Evolutionary conservation across 306 rosid genomes (phyloP), one percentile per base, ranked within the genome.

Genomic region (Cucumis cinereus): DNA sequence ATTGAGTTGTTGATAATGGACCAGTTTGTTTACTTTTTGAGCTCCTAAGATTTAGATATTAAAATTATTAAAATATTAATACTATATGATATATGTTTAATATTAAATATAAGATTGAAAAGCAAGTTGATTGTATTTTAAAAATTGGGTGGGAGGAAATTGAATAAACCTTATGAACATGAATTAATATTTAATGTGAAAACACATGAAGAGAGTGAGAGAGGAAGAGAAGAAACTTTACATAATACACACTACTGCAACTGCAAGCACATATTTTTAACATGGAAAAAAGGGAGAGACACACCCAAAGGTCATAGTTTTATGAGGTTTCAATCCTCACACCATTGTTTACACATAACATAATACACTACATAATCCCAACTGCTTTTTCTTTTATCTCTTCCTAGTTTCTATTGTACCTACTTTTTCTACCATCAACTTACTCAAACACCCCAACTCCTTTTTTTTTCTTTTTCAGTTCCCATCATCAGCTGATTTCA

Each of bases 401-500:
- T 45, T 47, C 75, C 57, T 43, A 70, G 47, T 16, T 70, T 20
- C 54, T 40, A 11, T 68, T 41, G 11, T 50, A 6, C 33, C 74
- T 68, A 68, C 7, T 22, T 40, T 40, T 43, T 45, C 74, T 22
- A 22, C 74, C 55, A 43, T 19, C 53, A 64, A 38, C 71, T 33
- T 28, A 36, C 45, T 64, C 8, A 64, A 64, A 64, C 50, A 35
- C 17, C 6, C 14, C 73, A 12, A 5, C 47, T 7, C 9, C 1
- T 41, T 22, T 68, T 13, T 41, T 43, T 40, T 52, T 20, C 35
- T 30, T 5, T 47, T 53, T 79, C 77, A 91, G 79, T 92, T 92
- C 50, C 84, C 90, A 81, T 90, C 91, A 76, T 85, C 93, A 12
- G 89, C 63, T 23, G 90, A 75, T 79, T 92, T 94, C 68, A 91